Conservation (phyloP, 768 basidiomycete species). For the Porphyrellus cyaneotinctus region DNA sequence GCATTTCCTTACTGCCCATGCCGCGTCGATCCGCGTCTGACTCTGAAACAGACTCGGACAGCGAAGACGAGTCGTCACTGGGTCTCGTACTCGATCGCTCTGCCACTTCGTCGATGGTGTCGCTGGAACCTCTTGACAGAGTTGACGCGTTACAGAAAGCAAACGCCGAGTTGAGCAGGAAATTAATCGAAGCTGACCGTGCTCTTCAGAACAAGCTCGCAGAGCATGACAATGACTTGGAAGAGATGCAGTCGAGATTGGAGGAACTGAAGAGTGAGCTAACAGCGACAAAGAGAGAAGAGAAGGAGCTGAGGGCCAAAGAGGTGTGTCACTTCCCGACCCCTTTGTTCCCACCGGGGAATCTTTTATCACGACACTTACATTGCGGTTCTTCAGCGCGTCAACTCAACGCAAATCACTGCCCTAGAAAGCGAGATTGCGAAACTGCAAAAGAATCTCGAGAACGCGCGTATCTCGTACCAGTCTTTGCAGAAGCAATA, state of each 20-base stretch:
- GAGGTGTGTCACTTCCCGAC: constrained; percentile 50
- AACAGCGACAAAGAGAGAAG: constrained; percentile 77
- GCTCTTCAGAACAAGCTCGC: constrained; percentile 59
- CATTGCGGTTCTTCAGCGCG: constrained; percentile 40
- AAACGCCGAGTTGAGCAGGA: constrained; percentile 72
- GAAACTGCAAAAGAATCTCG: constrained; percentile 69
- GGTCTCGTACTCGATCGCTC: constrained; percentile 61
- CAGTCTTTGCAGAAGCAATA: constrained; percentile 82
- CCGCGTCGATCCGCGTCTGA: constrained; percentile 40
- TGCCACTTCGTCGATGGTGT: constrained; percentile 57
- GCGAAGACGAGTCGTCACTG: constrained; percentile 46
- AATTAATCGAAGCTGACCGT: constrained; percentile 70
- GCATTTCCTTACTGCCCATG: constrained; percentile 56
- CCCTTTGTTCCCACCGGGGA: constrained; percentile 1
- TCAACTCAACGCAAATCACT: constrained; percentile 61
- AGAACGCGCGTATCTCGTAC: constrained; percentile 68
- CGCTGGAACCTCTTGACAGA: constrained; percentile 68
- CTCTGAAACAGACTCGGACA: constrained; percentile 48
- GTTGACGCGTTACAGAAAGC: constrained; percentile 68
- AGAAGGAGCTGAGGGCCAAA: constrained; percentile 86
- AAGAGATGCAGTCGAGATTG: constrained; percentile 69
- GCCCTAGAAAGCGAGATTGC: constrained; percentile 75
- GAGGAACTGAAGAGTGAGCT: constrained; percentile 80
- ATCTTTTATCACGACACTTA: neutral
- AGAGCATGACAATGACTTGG: constrained; percentile 80